Evolutionary conservation across 192 early-diverging fungal species (phyloP).

Genomic region (Coemansia sp.): DNA sequence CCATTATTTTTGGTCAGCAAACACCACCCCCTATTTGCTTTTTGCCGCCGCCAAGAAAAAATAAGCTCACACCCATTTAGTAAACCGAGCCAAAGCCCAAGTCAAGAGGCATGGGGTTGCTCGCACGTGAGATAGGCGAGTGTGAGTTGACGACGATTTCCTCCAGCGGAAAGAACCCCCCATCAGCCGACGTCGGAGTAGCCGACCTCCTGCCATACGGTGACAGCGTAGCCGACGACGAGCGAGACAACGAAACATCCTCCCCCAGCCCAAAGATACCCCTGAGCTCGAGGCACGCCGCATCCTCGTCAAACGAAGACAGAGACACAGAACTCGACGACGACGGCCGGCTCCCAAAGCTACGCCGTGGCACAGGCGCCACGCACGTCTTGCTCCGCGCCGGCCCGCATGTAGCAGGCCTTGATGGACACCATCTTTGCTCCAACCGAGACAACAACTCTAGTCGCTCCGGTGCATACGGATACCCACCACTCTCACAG

Average conservation of each 20-base stretch:
- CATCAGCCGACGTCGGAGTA: constrained; percentile 6
- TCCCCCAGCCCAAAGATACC: constrained; percentile 39
- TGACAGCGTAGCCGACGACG: constrained; percentile 32
- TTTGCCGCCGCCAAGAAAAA: neutral
- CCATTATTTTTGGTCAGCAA: neutral
- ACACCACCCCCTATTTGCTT: neutral
- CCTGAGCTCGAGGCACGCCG: constrained; percentile 47
- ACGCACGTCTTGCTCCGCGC: constrained; percentile 29
- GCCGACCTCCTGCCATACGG: constrained; percentile 7
- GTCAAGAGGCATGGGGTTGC: constrained; percentile 47
- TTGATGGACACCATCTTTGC: constrained; percentile 46
- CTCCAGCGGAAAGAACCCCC: constrained; percentile 35
- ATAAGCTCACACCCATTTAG: neutral
- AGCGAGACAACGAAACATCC: constrained; percentile 14
- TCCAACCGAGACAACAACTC: constrained; percentile 40
- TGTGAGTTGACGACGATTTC: constrained; percentile 37
- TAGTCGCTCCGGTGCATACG: constrained; percentile 31
- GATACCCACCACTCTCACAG: constrained; percentile 7
- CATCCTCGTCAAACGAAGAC: constrained; percentile 28
- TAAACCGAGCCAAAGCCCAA: constrained; percentile 33
- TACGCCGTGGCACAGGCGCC: constrained; percentile 39
- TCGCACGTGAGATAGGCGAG: constrained; percentile 42
- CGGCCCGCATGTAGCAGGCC: constrained; percentile 3
- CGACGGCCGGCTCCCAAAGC: constrained; percentile 15
- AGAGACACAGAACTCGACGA: constrained; percentile 19